Conservation (phyloP, 1,284 basidiomycete species). For the Bjerkandera adusta region DNA sequence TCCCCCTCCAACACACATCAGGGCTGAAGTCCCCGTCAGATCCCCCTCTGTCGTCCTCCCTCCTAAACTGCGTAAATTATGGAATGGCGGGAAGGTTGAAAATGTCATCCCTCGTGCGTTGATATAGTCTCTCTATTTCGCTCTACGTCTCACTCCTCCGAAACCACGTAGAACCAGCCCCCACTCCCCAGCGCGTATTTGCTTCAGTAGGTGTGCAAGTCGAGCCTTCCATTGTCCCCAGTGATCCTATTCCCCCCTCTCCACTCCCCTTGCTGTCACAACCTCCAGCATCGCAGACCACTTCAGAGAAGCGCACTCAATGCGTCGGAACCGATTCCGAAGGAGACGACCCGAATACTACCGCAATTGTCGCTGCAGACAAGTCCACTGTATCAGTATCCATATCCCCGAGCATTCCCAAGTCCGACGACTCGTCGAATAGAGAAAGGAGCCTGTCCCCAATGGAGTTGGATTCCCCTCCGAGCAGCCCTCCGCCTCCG, state of each 20-base stretch:
- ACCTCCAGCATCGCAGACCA: no score
- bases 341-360: no score
- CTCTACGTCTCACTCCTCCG: background rate
- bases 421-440: slow-evolving; percentile 12
- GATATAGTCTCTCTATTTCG: slow-evolving; percentile 1
- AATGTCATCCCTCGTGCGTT: background rate
- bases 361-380: no score
- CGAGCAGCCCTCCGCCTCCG: slow-evolving; percentile 30
- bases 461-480: slow-evolving; percentile 54
- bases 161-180: slow-evolving; percentile 1
- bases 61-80: slow-evolving; percentile 57
- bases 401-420: no score
- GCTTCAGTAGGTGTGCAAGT: slow-evolving; percentile 33
- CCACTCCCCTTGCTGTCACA: no score
- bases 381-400: no score
- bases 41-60: slow-evolving; percentile 33
- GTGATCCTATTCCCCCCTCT: background rate
- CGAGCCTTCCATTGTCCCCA: slow-evolving; percentile 26
- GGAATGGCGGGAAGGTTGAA: slow-evolving; percentile 42
- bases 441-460: slow-evolving; percentile 48
- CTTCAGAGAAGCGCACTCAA: no score
- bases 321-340: no score
- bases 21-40: slow-evolving; percentile 1
- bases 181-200: slow-evolving; percentile 4
- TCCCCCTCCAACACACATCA: background rate